Percentiles rank a stretch among this genome's conserved stretches.
phyloP scores from a whole-genome alignment of 805 yeast genomes.

The Hanseniaspora valbyensis region DNA sequence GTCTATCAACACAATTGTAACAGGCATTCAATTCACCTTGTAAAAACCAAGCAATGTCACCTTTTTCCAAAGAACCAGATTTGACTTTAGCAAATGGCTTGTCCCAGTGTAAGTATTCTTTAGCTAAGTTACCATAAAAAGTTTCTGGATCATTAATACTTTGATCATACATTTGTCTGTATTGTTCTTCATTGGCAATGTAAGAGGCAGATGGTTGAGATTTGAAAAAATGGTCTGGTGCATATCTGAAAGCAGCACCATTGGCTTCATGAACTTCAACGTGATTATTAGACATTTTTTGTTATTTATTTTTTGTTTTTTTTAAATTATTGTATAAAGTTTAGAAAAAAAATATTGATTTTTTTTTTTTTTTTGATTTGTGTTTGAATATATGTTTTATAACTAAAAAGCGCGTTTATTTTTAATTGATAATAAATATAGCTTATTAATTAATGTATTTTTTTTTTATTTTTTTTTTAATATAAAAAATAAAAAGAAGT shows the following conservation, averaged over 20 bases:
- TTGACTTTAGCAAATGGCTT: conserved; percentile 42
- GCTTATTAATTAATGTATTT: too few species aligned
- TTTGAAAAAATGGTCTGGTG: conserved; percentile 33
- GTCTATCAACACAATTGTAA: conserved; percentile 91
- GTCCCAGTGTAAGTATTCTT: conserved; percentile 66
- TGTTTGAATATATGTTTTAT: too few species aligned
- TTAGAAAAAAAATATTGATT: too few species aligned
- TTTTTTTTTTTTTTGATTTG: too few species aligned
- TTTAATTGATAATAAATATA: too few species aligned
- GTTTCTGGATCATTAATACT: conserved; percentile 71
- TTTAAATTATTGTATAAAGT: not conserved
- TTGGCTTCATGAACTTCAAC: conserved; percentile 35
- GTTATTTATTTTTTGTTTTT: not conserved
- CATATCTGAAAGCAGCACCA: conserved; percentile 26
- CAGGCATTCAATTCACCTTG: conserved; percentile 89
- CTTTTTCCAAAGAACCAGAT: conserved; percentile 56
- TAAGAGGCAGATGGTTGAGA: conserved; percentile 36
- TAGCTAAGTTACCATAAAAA: conserved; percentile 74
- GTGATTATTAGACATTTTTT: conserved; percentile 21
- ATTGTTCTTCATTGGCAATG: conserved; percentile 53
- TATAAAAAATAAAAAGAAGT: too few species aligned
- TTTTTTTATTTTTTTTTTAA: too few species aligned
- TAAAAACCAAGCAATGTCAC: conserved; percentile 86
- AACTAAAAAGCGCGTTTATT: too few species aligned
- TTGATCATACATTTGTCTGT: conserved; percentile 59